These are phyloP conservation scores for Talaromyces stipitatus DNA, from an alignment of 495 filamentous ascomycete genomes.

Conservation along the genomic window DNA sequence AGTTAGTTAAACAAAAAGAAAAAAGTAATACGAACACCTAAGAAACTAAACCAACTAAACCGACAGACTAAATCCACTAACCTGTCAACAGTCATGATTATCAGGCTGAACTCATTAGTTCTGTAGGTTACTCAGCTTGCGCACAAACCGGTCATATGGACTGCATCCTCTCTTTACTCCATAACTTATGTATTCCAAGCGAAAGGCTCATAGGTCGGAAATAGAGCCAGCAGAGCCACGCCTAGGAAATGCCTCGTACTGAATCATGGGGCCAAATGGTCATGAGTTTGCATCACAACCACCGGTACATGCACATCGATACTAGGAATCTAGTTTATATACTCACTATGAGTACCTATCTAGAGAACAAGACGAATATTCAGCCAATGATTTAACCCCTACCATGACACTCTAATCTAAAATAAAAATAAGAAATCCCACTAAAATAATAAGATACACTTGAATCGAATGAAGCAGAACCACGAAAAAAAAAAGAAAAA, in stretches of 20 bases:
- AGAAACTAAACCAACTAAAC: neutral
- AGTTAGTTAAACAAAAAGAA: neutral
- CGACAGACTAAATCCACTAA: neutral
- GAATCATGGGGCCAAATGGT: too few species aligned
- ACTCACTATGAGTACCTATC: too few species aligned
- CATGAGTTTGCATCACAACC: too few species aligned
- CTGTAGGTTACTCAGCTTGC: neutral
- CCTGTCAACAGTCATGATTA: neutral
- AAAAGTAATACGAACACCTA: neutral
- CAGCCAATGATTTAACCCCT: too few species aligned
- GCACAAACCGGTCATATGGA: neutral
- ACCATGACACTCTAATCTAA: slow-evolving; percentile 14
- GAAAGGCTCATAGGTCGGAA: too few species aligned
- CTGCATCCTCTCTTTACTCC: too few species aligned
- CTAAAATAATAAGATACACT: slow-evolving; percentile 7
- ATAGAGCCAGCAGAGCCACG: too few species aligned
- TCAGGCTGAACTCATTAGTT: neutral
- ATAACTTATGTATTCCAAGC: too few species aligned
- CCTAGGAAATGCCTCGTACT: too few species aligned
- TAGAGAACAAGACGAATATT: too few species aligned
- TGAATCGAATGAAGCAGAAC: slow-evolving; percentile 6
- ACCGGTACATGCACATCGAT: too few species aligned
- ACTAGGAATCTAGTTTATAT: too few species aligned
- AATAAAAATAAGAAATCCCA: slow-evolving; percentile 12
- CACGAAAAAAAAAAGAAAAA: slow-evolving; percentile 12